Evolutionary conservation across 768 basidiomycete genomes (phyloP).

Genomic region (Boletus tomentosulus): DNA sequence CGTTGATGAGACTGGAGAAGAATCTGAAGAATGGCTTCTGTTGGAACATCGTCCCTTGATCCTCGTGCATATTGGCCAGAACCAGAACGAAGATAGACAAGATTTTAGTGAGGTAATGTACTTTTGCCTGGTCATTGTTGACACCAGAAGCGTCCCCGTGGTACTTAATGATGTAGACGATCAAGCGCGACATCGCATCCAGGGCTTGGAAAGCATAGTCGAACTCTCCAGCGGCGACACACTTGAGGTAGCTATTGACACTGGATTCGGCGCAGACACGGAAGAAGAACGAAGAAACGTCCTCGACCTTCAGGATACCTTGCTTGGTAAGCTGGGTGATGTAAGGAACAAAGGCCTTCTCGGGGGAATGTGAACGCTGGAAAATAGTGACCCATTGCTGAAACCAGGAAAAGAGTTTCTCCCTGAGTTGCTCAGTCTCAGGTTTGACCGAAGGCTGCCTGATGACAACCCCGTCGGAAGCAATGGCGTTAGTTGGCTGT

Average conservation of each 20-base stretch:
- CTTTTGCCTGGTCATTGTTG: constrained; percentile 92
- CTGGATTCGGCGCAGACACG: constrained; percentile 94
- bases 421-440: constrained; percentile 70
- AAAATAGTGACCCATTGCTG: constrained; percentile 96
- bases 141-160: constrained; percentile 93
- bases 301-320: constrained; percentile 93
- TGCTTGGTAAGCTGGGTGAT: constrained; percentile 97
- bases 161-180: constrained; percentile 98
- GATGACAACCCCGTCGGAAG: constrained; percentile 34
- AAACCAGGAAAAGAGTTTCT: constrained; percentile 76
- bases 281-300: constrained; percentile 97
- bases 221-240: constrained; percentile 65
- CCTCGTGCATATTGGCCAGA: constrained; percentile 91
- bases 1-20: constrained; percentile 94
- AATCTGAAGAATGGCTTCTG: constrained; percentile 98
- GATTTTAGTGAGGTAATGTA: constrained; percentile 95
- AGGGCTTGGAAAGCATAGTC: constrained; percentile 85
- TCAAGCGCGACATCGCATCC: constrained; percentile 92
- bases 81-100: constrained; percentile 96
- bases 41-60: constrained; percentile 86
- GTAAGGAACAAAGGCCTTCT: constrained; percentile 94
- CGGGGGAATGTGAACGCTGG: constrained; percentile 84
- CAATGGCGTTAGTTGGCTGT: constrained; percentile 36
- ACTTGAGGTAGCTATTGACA: constrained; percentile 82
- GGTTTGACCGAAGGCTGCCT: constrained; percentile 55